phyloP scores from a whole-genome alignment of 495 filamentous ascomycete genomes.

The Penicillium roqueforti region DNA sequence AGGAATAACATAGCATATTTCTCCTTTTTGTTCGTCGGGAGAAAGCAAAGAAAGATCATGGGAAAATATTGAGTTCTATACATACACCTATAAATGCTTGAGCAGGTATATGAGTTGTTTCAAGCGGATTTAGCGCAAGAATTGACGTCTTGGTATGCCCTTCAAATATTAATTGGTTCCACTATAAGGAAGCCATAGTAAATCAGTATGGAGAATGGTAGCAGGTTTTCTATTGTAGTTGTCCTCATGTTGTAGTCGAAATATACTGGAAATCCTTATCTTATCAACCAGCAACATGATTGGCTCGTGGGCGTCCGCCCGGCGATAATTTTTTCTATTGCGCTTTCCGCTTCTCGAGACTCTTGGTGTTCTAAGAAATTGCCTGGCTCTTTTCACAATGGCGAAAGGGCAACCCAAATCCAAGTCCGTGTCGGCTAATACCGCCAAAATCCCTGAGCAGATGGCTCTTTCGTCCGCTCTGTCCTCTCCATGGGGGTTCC shows the following conservation, averaged over 20 bases:
- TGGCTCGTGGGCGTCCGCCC: constrained; percentile 15
- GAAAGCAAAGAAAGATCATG: neutral
- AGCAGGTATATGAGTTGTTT: neutral
- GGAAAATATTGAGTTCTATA: neutral
- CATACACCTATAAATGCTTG: neutral
- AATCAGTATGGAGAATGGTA: neutral
- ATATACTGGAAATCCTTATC: constrained; percentile 16
- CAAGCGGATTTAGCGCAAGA: neutral
- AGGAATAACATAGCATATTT: neutral
- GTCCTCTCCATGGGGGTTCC: constrained; percentile 50
- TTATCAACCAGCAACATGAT: constrained; percentile 18
- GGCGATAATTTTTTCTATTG: constrained; percentile 27
- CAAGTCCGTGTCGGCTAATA: neutral
- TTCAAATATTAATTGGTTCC: neutral
- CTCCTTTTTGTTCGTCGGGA: neutral
- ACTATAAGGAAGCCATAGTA: neutral
- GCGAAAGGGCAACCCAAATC: constrained; percentile 12
- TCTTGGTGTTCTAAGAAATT: neutral
- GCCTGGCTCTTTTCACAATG: constrained; percentile 15
- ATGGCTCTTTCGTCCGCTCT: constrained; percentile 25
- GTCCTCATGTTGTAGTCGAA: neutral
- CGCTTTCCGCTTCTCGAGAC: neutral
- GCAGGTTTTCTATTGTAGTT: neutral
- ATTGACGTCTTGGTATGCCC: neutral
- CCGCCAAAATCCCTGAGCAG: neutral